phyloP scores from a whole-genome alignment of 2,329 filamentous ascomycete species.

The Cordyceps pruinosa region DNA sequence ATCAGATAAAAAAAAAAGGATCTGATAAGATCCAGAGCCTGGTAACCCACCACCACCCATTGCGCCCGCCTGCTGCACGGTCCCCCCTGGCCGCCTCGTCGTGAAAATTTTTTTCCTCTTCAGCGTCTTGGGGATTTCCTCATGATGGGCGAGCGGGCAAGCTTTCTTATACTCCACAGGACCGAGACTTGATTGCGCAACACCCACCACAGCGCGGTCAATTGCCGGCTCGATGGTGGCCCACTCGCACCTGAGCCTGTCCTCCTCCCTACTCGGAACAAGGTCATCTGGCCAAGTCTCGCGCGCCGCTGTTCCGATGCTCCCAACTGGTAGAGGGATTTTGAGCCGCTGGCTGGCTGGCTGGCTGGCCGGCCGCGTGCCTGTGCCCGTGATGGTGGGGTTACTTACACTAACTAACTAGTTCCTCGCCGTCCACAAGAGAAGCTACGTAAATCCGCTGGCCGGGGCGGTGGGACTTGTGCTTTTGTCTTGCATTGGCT shows the following conservation, averaged over 20 bases:
- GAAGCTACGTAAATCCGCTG: not conserved
- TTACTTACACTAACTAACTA: not conserved
- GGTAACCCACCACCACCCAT: not conserved
- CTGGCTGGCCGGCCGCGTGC: too few relatives aligned
- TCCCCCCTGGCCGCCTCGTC: not conserved
- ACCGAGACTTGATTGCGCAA: not conserved
- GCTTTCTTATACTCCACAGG: slow-evolving; percentile 3
- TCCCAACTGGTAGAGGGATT: not conserved
- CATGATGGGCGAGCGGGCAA: not conserved
- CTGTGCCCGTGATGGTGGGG: not conserved
- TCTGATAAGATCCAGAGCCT: slow-evolving; percentile 32
- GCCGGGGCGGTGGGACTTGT: slow-evolving; percentile 2
- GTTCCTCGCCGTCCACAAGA: not conserved
- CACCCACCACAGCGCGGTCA: not conserved
- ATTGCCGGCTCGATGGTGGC: slow-evolving; percentile 6
- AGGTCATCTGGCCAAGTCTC: not conserved
- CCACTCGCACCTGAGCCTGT: slow-evolving; percentile 2
- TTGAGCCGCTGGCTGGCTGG: not conserved
- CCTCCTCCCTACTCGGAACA: not conserved
- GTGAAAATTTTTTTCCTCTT: slow-evolving; percentile 1
- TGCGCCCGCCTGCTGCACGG: not conserved
- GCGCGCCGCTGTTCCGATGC: too few relatives aligned
- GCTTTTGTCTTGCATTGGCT: slow-evolving; percentile 1
- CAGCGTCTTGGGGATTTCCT: not conserved
- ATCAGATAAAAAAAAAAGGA: slow-evolving; percentile 44